Conservation (phyloP, 768 basidiomycete species). For the Cubamyces lactineus region DNA sequence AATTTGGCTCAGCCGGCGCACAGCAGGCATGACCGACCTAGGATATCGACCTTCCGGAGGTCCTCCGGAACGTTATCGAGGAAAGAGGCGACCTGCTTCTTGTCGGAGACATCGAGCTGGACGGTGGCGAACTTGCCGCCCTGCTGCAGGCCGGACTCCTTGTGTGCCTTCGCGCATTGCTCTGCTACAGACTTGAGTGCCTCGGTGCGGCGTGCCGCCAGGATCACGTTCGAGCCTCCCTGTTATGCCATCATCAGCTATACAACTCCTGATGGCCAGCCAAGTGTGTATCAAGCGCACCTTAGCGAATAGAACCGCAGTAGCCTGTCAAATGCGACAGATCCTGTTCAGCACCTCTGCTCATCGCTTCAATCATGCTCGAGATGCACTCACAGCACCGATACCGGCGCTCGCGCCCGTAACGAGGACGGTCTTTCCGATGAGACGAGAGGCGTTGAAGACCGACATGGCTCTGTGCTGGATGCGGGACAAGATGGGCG, state of each 20-base stretch:
- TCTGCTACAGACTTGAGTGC: conserved; percentile 71
- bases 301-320: conserved; percentile 88
- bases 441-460: conserved; percentile 79
- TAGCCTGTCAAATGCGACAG: conserved; percentile 54
- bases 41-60: conserved; percentile 77
- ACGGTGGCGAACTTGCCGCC: conserved; percentile 80
- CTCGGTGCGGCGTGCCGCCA: conserved; percentile 79
- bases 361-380: neutral
- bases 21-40: conserved; percentile 55
- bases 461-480: conserved; percentile 60
- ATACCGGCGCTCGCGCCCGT: conserved; percentile 92
- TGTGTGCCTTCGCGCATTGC: conserved; percentile 69
- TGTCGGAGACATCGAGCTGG: conserved; percentile 81
- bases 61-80: conserved; percentile 72
- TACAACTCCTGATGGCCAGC: neutral
- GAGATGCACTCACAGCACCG: conserved; percentile 64
- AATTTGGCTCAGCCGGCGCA: neutral
- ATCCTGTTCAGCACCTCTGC: neutral
- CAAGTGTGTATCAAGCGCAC: conserved; percentile 41
- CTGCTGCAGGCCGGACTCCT: conserved; percentile 66
- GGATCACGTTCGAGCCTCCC: conserved; percentile 88
- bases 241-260: conserved; percentile 31
- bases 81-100: conserved; percentile 65
- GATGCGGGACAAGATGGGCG: conserved; percentile 4
- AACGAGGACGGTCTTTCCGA: conserved; percentile 84